A percentile compares a stretch with the other conserved stretches of the same genome.
Conservation (phyloP, 257 asterid genomes). For the Petunia secreta region DNA sequence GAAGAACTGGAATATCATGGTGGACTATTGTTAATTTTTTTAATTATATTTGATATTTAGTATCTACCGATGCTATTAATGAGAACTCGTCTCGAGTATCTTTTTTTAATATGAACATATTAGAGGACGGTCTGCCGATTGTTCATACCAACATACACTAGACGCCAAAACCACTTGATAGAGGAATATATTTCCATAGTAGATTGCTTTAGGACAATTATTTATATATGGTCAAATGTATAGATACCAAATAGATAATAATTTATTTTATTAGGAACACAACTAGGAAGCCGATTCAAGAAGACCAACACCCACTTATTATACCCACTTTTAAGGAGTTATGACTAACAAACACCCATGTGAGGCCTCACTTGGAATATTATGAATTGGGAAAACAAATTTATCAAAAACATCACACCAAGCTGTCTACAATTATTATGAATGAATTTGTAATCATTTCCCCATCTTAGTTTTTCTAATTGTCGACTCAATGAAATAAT, state of each 20-base stretch:
- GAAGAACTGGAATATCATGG: too few relatives aligned
- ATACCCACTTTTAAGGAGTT: neutral
- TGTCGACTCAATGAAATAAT: neutral
- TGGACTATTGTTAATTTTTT: too few relatives aligned
- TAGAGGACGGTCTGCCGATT: neutral
- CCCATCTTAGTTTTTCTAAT: neutral
- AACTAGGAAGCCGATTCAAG: neutral
- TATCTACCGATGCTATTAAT: too few relatives aligned
- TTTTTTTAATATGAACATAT: neutral
- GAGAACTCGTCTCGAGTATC: too few relatives aligned
- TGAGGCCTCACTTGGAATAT: slow-evolving; percentile 3
- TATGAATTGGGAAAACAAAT: neutral
- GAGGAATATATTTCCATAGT: slow-evolving; percentile 6
- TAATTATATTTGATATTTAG: too few relatives aligned
- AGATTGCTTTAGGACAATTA: neutral
- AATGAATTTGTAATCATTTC: neutral
- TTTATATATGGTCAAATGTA: neutral
- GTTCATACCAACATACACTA: neutral
- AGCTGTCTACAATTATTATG: slow-evolving; percentile 14
- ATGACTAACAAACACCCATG: slow-evolving; percentile 22
- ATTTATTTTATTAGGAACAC: neutral
- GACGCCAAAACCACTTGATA: neutral
- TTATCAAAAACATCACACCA: neutral
- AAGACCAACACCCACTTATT: neutral
- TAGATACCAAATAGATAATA: neutral